Base-by-base conservation (phyloP, 2,329 filamentous ascomycete genomes). In the Monosporascus ibericus region DNA sequence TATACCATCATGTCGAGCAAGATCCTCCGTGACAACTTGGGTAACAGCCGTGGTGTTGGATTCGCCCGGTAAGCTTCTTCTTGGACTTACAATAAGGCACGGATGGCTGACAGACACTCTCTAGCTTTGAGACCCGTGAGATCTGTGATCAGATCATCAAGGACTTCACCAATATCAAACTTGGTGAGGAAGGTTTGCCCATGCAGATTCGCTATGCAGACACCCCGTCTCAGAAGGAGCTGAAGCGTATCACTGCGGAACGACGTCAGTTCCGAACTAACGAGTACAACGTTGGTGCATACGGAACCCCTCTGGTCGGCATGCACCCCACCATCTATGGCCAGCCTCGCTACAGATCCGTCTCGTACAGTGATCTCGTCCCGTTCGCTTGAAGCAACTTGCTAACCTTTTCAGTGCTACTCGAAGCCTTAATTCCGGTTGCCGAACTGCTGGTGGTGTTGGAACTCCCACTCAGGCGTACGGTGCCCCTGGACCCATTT, bases 201-300 rank as follows among this genome's bases (percentile, higher is more conserved):
- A 83, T 94, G 72, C 92, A 96, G 72, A 91, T 99, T 61, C 92
- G 94, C 59, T 99, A 95, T 69, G 92, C 95, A 57, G 94, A 99
- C 67, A 99, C 94, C 38, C 90, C 94, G 51, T 88, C 92, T 57
- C 94, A 99, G 72, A 99, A 99, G 77, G 85, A 94, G 67, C 80
- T 99, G 61, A 99, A 99, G 80, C 88, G 94, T 58, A 88, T 96
- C 68, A 97, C 92, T 42, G 91, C 94, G 34, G 91, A 96, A 68
- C 90, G 92, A 53, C 91, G 94, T 55, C 90, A 95, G 66, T 97
- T 96, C 74, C 90, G 94, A 54, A 94, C 92, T 53, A 94, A 94
- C 53, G 94, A 97, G 75, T 97, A 97, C 73, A 92, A 92, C 63
- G 85, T 86, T 55, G 82, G 84, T 53, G 84, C 84, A 44, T 86